Percentiles rank a stretch among this genome's conserved stretches.
These are phyloP conservation scores for Pseudisothecium myosuroides DNA, from an alignment of 225 moss, liverwort and hornwort species.

Conservation along the genomic window DNA sequence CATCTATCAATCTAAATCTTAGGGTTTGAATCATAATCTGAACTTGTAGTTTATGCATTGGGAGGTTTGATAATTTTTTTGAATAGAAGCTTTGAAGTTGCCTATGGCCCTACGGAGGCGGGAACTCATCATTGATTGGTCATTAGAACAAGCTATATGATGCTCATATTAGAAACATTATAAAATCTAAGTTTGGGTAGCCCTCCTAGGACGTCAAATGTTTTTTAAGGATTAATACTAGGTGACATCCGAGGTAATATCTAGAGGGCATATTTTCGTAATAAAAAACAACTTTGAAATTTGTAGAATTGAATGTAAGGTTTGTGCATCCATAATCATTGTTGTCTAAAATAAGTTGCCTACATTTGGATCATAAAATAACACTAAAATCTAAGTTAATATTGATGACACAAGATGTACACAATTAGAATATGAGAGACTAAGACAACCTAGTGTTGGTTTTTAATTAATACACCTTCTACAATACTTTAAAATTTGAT, in stretches of 20 bases:
- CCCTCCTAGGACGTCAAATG: background rate
- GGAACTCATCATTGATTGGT: background rate
- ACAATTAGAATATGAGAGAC: background rate
- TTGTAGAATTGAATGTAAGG: background rate
- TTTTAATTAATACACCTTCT: background rate
- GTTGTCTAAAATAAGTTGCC: accelerated
- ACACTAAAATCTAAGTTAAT: background rate
- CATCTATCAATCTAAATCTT: background rate
- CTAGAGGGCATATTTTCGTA: background rate
- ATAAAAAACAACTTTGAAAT: background rate
- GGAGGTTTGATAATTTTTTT: background rate
- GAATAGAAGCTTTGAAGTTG: background rate
- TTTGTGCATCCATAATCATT: background rate
- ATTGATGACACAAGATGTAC: too few relatives aligned
- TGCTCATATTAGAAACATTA: background rate
- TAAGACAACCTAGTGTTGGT: background rate
- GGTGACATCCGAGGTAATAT: background rate
- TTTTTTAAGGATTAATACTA: background rate
- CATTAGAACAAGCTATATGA: background rate
- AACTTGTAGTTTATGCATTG: background rate
- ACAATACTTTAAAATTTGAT: background rate
- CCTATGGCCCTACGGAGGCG: too few relatives aligned
- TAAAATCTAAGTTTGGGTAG: background rate
- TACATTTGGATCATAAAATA: background rate
- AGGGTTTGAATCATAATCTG: background rate